Percentiles rank a stretch among this genome's conserved stretches.
Evolutionary conservation across 2,329 filamentous ascomycete species (phyloP).

Genomic region (Xylariales sp.): DNA sequence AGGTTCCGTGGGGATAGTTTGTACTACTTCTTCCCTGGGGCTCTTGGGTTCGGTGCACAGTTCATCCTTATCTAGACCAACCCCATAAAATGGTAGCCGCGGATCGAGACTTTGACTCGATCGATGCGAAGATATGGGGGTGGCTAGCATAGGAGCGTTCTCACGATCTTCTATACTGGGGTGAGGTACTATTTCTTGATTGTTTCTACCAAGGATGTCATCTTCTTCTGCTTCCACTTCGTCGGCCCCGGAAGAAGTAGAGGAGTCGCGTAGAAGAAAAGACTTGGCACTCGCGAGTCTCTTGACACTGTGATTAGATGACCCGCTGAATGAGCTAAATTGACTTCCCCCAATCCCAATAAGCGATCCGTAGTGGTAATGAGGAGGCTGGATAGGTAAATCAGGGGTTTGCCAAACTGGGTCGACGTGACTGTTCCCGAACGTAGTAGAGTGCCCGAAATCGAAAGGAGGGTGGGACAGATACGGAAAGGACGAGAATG

Average conservation of each 20-base stretch:
- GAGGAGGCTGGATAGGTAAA: slow-evolving; percentile 33
- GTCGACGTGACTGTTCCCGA: slow-evolving; percentile 46
- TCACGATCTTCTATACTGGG: slow-evolving; percentile 3
- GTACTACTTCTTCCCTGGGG: background rate
- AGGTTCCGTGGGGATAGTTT: background rate
- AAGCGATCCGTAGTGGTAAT: slow-evolving; percentile 34
- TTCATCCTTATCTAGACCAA: background rate
- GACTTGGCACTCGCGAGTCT: slow-evolving; percentile 39
- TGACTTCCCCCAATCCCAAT: slow-evolving; percentile 25
- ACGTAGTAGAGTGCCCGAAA: slow-evolving; percentile 33
- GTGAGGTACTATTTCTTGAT: slow-evolving; percentile 9
- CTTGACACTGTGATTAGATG: slow-evolving; percentile 26
- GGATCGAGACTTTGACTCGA: background rate
- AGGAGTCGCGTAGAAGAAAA: slow-evolving; percentile 23
- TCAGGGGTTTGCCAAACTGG: slow-evolving; percentile 54
- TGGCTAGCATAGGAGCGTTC: slow-evolving; percentile 12
- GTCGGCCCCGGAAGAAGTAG: slow-evolving; percentile 17
- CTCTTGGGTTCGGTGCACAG: background rate
- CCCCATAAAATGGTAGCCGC: slow-evolving; percentile 6
- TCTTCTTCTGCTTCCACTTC: slow-evolving; percentile 42
- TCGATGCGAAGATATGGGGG: background rate
- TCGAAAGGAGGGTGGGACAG: slow-evolving; percentile 38
- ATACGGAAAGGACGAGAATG: slow-evolving; percentile 40
- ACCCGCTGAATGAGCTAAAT: slow-evolving; percentile 20
- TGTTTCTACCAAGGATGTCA: slow-evolving; percentile 40